Conservation (phyloP, 1,139 yeast genomes). For the Candida neerlandica region DNA sequence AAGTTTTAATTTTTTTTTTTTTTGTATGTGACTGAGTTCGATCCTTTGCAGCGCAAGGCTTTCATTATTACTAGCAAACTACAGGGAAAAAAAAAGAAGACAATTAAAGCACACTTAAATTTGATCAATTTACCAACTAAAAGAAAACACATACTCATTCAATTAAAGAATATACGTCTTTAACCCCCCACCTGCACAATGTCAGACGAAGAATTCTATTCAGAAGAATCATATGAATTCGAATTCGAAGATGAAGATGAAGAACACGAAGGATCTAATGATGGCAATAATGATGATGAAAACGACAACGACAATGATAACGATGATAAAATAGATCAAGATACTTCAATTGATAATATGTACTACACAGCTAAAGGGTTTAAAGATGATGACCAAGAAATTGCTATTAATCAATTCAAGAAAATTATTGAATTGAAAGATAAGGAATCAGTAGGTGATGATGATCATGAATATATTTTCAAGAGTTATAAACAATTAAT, state of each 20-base stretch:
- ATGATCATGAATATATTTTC: slow-evolving; percentile 48
- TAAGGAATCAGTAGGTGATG: slow-evolving; percentile 19
- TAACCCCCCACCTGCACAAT: slow-evolving; percentile 21
- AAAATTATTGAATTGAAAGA: slow-evolving; percentile 37
- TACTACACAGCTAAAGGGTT: slow-evolving; percentile 65
- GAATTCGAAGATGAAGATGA: slow-evolving; percentile 64
- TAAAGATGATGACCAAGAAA: slow-evolving; percentile 59
- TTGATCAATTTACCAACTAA: no score
- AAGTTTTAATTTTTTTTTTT: no score
- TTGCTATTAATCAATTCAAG: slow-evolving; percentile 49
- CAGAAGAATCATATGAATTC: slow-evolving; percentile 67
- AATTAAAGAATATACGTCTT: no score
- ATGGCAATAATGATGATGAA: no score
- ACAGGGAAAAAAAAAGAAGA: no score
- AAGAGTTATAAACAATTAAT: slow-evolving; percentile 68
- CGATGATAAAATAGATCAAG: slow-evolving; percentile 9
- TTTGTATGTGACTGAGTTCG: no score
- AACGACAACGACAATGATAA: slow-evolving; percentile 1
- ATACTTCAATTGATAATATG: slow-evolving; percentile 49
- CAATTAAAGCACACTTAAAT: no score
- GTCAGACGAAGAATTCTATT: slow-evolving; percentile 62
- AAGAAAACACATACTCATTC: no score
- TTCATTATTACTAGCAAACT: no score
- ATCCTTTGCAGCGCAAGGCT: no score
- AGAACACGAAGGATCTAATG: slow-evolving; percentile 15